Evolutionary conservation across 129 eudicot genomes (phyloP).

Genomic region (Sambucus nigra): DNA sequence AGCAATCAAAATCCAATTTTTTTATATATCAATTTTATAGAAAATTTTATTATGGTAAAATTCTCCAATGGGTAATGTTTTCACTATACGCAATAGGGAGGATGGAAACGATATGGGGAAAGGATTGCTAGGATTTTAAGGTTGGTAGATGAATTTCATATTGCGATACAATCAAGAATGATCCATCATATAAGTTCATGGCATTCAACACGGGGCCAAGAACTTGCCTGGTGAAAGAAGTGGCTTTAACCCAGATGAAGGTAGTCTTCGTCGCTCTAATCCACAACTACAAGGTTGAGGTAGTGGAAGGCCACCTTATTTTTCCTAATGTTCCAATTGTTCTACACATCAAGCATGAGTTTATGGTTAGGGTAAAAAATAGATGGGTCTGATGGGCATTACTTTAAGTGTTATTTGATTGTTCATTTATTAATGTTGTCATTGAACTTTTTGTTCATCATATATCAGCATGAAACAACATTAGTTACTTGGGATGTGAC

Average conservation of each 20-base stretch:
- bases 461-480: too few species aligned
- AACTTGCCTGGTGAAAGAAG: slow-evolving; percentile 61
- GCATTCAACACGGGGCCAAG: slow-evolving; percentile 73
- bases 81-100: slow-evolving; percentile 66
- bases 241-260: slow-evolving; percentile 54
- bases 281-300: slow-evolving; percentile 35
- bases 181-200: slow-evolving; percentile 65
- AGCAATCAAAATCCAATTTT: too few species aligned
- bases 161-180: slow-evolving; percentile 32
- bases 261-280: slow-evolving; percentile 38
- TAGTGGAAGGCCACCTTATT: slow-evolving; percentile 38
- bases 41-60: too few species aligned
- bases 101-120: slow-evolving; percentile 62
- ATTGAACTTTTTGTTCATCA: too few species aligned
- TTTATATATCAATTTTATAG: too few species aligned
- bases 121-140: slow-evolving; percentile 47
- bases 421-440: too few species aligned
- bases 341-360: slow-evolving; percentile 57
- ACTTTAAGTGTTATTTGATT: too few species aligned
- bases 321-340: slow-evolving; percentile 52
- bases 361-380: slow-evolving; percentile 39
- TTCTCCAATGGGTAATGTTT: slow-evolving; percentile 17
- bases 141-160: slow-evolving; percentile 62
- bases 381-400: too few species aligned
- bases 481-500: too few species aligned